These are phyloP conservation scores for Ganoderma sinense DNA, from an alignment of 1,284 basidiomycete species.

Conservation along the genomic window DNA sequence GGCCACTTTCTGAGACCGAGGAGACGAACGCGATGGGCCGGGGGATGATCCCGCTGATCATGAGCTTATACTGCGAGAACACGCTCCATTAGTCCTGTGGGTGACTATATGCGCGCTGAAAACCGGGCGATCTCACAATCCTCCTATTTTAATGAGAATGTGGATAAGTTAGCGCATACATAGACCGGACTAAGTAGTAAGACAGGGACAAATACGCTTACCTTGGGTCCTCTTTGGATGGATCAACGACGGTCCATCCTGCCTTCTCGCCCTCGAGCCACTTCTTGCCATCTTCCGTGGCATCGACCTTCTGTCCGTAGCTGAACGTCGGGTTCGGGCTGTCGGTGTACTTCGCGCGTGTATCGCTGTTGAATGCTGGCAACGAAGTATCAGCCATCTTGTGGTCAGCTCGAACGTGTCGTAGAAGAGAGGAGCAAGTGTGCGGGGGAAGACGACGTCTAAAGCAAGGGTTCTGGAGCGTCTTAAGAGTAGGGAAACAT, in stretches of 20 bases:
- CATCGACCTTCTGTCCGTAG: conserved; percentile 58
- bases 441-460: not conserved
- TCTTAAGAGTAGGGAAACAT: not conserved
- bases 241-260: conserved; percentile 66
- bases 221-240: conserved; percentile 53
- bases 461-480: not conserved
- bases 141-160: conserved; percentile 16
- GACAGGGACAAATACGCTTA: conserved; percentile 35
- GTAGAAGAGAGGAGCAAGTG: not conserved
- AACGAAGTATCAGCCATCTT: conserved; percentile 10
- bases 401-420: not conserved
- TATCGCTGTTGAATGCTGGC: conserved; percentile 12
- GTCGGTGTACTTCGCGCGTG: conserved; percentile 48
- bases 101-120: not conserved
- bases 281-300: conserved; percentile 53
- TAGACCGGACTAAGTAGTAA: too few species aligned
- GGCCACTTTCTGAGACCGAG: conserved; percentile 60
- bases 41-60: conserved; percentile 75
- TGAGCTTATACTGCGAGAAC: conserved; percentile 43
- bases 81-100: too few species aligned
- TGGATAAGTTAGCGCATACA: not conserved
- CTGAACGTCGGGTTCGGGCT: conserved; percentile 66
- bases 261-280: conserved; percentile 60
- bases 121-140: conserved; percentile 15
- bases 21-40: conserved; percentile 82